These are phyloP conservation scores for Russula olivacea DNA, from an alignment of 768 basidiomycete genomes.

Conservation along the genomic window DNA sequence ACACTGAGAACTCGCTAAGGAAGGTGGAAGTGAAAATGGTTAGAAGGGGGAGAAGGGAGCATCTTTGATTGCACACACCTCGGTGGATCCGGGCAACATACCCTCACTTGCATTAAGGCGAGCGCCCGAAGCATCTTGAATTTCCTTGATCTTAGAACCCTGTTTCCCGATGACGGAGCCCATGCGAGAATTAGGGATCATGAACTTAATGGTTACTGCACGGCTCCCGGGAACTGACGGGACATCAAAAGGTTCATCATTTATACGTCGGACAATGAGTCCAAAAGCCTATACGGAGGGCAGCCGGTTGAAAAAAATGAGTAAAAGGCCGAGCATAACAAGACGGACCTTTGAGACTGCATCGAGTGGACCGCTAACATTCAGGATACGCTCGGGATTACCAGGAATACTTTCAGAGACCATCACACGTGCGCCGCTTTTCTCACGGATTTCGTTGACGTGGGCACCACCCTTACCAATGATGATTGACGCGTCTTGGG, in stretches of 20 bases:
- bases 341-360: slow-evolving; percentile 90
- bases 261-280: slow-evolving; percentile 96
- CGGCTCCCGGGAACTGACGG: slow-evolving; percentile 97
- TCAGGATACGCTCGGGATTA: slow-evolving; percentile 97
- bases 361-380: slow-evolving; percentile 93
- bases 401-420: slow-evolving; percentile 98
- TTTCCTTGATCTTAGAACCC: slow-evolving; percentile 98
- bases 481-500: slow-evolving; percentile 98
- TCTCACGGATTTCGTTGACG: slow-evolving; percentile 98
- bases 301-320: background rate
- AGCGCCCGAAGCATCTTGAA: slow-evolving; percentile 97
- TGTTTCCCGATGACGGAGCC: slow-evolving; percentile 98
- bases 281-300: slow-evolving; percentile 75
- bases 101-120: slow-evolving; percentile 94
- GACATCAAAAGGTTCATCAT: slow-evolving; percentile 97
- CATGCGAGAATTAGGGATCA: slow-evolving; percentile 99
- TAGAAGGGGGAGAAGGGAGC: slow-evolving; percentile 7
- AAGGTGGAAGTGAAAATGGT: slow-evolving; percentile 8
- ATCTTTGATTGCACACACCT: slow-evolving; percentile 51
- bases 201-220: slow-evolving; percentile 98
- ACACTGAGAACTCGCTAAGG: slow-evolving; percentile 91
- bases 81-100: slow-evolving; percentile 98
- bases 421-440: slow-evolving; percentile 92
- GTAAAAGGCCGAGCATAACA: slow-evolving; percentile 4
- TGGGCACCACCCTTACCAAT: slow-evolving; percentile 94